Evolutionary conservation across 345 rosid genomes (phyloP), one percentile per base, ranked within the genome.

Genomic region (Reutealis trisperma): DNA sequence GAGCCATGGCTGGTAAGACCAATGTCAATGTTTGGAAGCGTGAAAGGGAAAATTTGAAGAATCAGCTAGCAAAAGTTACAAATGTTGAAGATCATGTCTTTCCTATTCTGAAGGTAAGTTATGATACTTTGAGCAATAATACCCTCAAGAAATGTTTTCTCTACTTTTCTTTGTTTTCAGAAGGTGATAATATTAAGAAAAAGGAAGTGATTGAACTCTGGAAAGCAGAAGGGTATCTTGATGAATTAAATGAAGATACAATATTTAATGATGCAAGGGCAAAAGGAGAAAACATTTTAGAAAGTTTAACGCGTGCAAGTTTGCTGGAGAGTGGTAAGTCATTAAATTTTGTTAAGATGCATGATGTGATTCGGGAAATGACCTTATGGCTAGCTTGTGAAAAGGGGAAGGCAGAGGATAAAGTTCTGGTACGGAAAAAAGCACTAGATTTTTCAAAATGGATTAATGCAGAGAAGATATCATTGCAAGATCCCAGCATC

Each of bases 141-240:
- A 62, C 32, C 1, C 24, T 49, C 8, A 44, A 66, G 25, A 27
- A 2, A 2, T 83, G 84, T 42, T 83, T 83, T 59, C 69, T 60
- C 2, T 75, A 78, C 60, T 77, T 75, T 25, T 78, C 71, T 11
- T 8, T 84, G 8, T 84, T 75, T 25, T 80, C 78, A 1, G 80
- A 75, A 75, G 78, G 45, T 42, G 19, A 61, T 65, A 49, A 2
- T 19, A 75, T 84, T 1, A 1, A 1, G 8, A 18, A 34, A 22
- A 13, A 27, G n/a, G 42, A 81, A 2, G 73, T 75, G 8, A 72
- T 81, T 54, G 67, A 18, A 16, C 71, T 68, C 10, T 84, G 80
- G 84, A 73, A 78, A 22, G 82, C 80, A 15, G 64, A 82, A 67
- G 87, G 87, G 1, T 59, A 79, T 74, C 9, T 86, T 5, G 49